These are phyloP conservation scores for Penicillium griseofulvum DNA, from an alignment of 2,329 filamentous ascomycete species.

Conservation along the genomic window DNA sequence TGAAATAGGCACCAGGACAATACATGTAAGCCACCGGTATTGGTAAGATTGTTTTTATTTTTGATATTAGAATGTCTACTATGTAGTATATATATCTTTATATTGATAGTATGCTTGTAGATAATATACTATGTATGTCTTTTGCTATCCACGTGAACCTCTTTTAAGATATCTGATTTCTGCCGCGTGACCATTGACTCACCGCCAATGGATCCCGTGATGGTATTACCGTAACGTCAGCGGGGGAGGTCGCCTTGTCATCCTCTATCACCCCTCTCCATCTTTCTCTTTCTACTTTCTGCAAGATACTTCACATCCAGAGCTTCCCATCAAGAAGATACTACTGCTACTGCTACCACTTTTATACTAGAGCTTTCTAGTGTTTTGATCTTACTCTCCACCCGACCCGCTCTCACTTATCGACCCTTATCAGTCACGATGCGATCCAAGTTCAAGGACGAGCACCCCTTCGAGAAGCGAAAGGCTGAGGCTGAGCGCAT, in stretches of 20 bases:
- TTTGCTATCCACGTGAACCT: slow-evolving; percentile 13
- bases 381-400: slow-evolving; percentile 12
- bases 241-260: slow-evolving; percentile 31
- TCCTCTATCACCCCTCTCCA: slow-evolving; percentile 27
- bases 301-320: slow-evolving; percentile 10
- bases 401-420: slow-evolving; percentile 26
- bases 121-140: background rate
- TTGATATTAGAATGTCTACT: too few species aligned
- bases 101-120: background rate
- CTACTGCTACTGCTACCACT: slow-evolving; percentile 20
- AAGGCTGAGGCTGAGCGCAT: slow-evolving; percentile 99
- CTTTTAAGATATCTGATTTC: slow-evolving; percentile 5
- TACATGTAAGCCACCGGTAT: background rate
- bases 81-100: background rate
- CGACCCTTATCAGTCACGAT: slow-evolving; percentile 58
- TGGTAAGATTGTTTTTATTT: background rate
- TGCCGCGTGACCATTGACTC: slow-evolving; percentile 17
- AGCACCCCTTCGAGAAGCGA: slow-evolving; percentile 99
- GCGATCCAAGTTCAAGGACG: slow-evolving; percentile 99
- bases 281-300: slow-evolving; percentile 19
- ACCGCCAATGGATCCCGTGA: slow-evolving; percentile 23
- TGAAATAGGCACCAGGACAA: background rate
- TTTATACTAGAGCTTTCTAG: slow-evolving; percentile 15
- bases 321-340: slow-evolving; percentile 11
- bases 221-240: slow-evolving; percentile 27